A percentile compares a stretch with the other conserved stretches of the same genome.
Evolutionary conservation across 257 asterid species (phyloP).

Genomic region (Plantago ovata): DNA sequence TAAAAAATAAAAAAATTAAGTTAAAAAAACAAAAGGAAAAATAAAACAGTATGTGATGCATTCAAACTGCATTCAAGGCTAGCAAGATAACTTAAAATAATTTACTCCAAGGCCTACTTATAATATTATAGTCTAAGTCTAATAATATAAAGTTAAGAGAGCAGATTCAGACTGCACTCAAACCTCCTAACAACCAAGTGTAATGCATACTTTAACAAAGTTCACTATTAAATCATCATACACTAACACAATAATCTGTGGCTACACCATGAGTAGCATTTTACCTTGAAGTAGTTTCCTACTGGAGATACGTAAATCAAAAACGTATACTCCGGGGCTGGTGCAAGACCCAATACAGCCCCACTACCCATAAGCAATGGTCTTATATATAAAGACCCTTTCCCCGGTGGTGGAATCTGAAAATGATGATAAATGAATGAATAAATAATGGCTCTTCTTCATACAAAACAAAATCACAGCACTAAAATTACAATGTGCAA

Average conservation of each 20-base stretch:
- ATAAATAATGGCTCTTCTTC: too few relatives aligned
- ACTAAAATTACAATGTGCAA: too few relatives aligned
- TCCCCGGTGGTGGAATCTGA: conserved; percentile 96
- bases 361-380: conserved; percentile 99
- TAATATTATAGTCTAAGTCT: neutral
- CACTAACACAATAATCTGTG: neutral
- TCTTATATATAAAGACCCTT: conserved; percentile 85
- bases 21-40: too few relatives aligned
- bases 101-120: neutral
- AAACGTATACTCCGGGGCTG: conserved; percentile 96
- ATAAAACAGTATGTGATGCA: too few relatives aligned
- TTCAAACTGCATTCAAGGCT: too few relatives aligned
- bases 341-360: conserved; percentile 94
- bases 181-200: neutral
- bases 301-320: conserved; percentile 90
- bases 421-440: conserved; percentile 10
- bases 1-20: too few relatives aligned
- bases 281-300: conserved; percentile 95
- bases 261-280: conserved; percentile 1
- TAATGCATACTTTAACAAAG: conserved; percentile 2
- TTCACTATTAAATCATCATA: conserved; percentile 10
- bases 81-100: neutral
- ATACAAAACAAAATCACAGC: conserved; percentile 9
- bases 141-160: neutral
- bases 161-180: conserved; percentile 8